Conservation (phyloP, 805 yeast genomes). For the Saturnispora hagleri region DNA sequence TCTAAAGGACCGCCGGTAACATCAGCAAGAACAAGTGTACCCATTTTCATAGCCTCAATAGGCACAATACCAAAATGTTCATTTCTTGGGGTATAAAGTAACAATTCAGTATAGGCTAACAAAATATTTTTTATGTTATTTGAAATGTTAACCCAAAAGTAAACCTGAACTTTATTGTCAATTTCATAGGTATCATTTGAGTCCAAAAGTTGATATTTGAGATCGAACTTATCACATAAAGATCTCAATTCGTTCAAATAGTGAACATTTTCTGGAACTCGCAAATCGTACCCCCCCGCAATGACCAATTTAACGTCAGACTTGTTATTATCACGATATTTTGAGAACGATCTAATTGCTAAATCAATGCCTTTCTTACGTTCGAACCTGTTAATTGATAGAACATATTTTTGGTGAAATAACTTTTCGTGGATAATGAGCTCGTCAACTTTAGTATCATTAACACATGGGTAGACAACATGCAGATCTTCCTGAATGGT, state of each 20-base stretch:
- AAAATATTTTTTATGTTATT: slow-evolving; percentile 55
- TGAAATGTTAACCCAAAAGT: slow-evolving; percentile 73
- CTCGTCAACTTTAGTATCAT: slow-evolving; percentile 20
- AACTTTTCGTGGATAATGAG: slow-evolving; percentile 29
- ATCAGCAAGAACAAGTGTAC: slow-evolving; percentile 78
- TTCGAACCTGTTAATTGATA: slow-evolving; percentile 86
- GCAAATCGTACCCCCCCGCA: slow-evolving; percentile 85
- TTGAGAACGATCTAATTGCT: slow-evolving; percentile 62
- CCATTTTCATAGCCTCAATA: slow-evolving; percentile 81
- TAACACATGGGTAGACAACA: slow-evolving; percentile 76
- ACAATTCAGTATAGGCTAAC: slow-evolving; percentile 44
- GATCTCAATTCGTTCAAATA: slow-evolving; percentile 53
- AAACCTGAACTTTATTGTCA: slow-evolving; percentile 12
- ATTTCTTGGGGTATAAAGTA: slow-evolving; percentile 80
- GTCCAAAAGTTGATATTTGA: slow-evolving; percentile 1
- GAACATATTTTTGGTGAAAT: slow-evolving; percentile 36
- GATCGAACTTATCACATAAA: slow-evolving; percentile 30
- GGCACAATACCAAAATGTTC: slow-evolving; percentile 99
- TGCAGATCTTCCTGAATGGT: slow-evolving; percentile 34
- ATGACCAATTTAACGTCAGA: slow-evolving; percentile 46
- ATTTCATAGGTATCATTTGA: not conserved
- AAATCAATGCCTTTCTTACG: slow-evolving; percentile 71
- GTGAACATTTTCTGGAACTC: slow-evolving; percentile 66
- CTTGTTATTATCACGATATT: slow-evolving; percentile 26
- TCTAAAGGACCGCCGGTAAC: slow-evolving; percentile 92